These are phyloP conservation scores for Eucalyptus pauciflora DNA, from an alignment of 345 rosid species.

Conservation along the genomic window DNA sequence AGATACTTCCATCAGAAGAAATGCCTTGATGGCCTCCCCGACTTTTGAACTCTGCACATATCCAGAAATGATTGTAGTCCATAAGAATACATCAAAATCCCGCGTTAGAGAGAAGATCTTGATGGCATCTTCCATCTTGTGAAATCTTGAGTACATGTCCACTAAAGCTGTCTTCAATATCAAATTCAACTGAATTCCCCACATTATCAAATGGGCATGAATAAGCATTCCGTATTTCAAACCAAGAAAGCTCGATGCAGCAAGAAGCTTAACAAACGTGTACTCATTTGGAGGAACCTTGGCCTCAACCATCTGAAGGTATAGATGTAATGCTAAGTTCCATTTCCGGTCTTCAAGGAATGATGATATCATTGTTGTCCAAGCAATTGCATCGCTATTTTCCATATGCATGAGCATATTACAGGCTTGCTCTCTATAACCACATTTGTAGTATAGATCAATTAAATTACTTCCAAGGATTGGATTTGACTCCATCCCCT, in stretches of 20 bases:
- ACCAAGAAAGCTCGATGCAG: constrained; percentile 29
- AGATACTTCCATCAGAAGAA: constrained; percentile 33
- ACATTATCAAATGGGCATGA: constrained; percentile 35
- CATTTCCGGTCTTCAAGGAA: constrained; percentile 30
- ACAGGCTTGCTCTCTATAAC: constrained; percentile 20
- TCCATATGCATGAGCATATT: constrained; percentile 23
- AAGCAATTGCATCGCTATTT: constrained; percentile 38
- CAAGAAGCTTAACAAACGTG: constrained; percentile 49
- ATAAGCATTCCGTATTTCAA: constrained; percentile 32
- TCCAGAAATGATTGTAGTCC: constrained; percentile 54
- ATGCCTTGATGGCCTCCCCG: constrained; percentile 30
- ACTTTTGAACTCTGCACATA: constrained; percentile 23
- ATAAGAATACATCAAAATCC: constrained; percentile 34
- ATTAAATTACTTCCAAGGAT: constrained; percentile 32
- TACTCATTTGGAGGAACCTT: constrained; percentile 45
- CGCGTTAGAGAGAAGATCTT: constrained; percentile 26
- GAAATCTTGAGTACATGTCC: constrained; percentile 39
- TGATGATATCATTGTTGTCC: constrained; percentile 63
- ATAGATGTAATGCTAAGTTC: constrained; percentile 33
- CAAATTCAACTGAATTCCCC: constrained; percentile 39
- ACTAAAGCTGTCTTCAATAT: constrained; percentile 57
- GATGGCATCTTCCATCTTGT: constrained; percentile 31
- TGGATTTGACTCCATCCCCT: constrained; percentile 35
- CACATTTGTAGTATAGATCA: constrained; percentile 51
- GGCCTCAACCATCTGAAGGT: constrained; percentile 33